phyloP scores from a whole-genome alignment of 2,329 filamentous ascomycete genomes.

The Blastomyces gilchristii region DNA sequence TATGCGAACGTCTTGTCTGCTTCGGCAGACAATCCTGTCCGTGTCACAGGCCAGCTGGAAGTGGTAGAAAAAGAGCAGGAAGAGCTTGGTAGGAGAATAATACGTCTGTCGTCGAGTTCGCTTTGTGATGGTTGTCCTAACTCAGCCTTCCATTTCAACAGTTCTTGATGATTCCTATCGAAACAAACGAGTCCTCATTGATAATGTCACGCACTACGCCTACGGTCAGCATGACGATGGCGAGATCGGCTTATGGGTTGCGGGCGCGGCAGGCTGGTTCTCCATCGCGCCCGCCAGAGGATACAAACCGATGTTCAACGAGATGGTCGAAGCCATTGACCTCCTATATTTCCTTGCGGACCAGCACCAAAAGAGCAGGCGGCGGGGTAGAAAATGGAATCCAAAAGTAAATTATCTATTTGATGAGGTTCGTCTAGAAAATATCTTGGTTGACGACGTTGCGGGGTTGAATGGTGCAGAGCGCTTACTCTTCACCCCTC shows the following conservation, averaged over 20 bases:
- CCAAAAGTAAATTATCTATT: conserved; percentile 31
- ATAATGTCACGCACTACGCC: conserved; percentile 40
- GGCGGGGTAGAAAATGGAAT: conserved; percentile 26
- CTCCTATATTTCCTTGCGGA: conserved; percentile 54
- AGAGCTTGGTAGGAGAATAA: conserved; percentile 29
- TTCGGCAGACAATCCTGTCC: conserved; percentile 45
- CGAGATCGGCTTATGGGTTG: conserved; percentile 50
- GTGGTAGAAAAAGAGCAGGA: conserved; percentile 37
- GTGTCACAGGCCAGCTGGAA: conserved; percentile 44
- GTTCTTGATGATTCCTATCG: conserved; percentile 32
- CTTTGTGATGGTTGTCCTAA: not conserved
- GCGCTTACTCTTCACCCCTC: not conserved
- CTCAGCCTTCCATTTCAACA: conserved; percentile 15
- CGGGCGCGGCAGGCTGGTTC: conserved; percentile 54
- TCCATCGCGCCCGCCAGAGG: conserved; percentile 44
- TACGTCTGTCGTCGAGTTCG: not conserved
- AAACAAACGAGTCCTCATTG: conserved; percentile 37
- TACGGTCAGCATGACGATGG: conserved; percentile 46
- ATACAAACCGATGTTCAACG: conserved; percentile 44
- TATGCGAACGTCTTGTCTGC: conserved; percentile 48
- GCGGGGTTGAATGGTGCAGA: not conserved
- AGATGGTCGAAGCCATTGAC: conserved; percentile 50
- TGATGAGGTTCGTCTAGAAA: conserved; percentile 28
- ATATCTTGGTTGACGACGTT: not conserved
- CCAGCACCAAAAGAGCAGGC: conserved; percentile 37